These are phyloP conservation scores for Melaleuca quinquenervia DNA, from an alignment of 345 rosid genomes.

Conservation along the genomic window DNA sequence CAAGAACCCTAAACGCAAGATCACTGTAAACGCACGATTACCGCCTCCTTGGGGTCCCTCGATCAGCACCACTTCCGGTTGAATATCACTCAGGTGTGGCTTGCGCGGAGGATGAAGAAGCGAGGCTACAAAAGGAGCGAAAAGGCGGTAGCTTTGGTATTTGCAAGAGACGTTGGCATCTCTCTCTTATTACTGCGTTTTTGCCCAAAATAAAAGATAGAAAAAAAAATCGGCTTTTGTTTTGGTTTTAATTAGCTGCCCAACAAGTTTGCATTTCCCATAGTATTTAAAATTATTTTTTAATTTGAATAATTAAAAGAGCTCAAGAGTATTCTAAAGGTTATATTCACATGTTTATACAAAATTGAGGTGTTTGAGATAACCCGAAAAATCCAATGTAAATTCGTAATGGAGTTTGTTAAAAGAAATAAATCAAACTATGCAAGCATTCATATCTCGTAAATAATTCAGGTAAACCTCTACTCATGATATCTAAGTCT, in stretches of 20 bases:
- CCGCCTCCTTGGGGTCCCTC: not conserved
- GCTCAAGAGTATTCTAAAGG: not conserved
- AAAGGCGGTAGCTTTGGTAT: not conserved
- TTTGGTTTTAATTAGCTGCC: no score
- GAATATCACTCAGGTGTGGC: fast-evolving
- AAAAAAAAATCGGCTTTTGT: no score
- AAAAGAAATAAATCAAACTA: not conserved
- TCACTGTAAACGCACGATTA: not conserved
- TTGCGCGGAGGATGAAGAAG: not conserved
- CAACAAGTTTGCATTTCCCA: not conserved
- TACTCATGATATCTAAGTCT: not conserved
- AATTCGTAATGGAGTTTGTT: not conserved
- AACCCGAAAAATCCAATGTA: fast-evolving
- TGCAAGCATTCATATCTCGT: not conserved
- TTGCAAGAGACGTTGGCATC: no score
- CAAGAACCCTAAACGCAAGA: fast-evolving
- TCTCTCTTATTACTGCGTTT: no score
- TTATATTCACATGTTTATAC: not conserved
- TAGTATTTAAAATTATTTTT: not conserved
- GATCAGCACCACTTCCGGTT: not conserved
- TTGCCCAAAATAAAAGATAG: no score
- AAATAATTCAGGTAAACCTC: not conserved
- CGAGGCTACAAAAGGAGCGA: fast-evolving
- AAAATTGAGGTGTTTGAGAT: not conserved
- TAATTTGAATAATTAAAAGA: not conserved